Evolutionary conservation across 768 basidiomycete genomes (phyloP).

Genomic region (Russula griseocarnosa): DNA sequence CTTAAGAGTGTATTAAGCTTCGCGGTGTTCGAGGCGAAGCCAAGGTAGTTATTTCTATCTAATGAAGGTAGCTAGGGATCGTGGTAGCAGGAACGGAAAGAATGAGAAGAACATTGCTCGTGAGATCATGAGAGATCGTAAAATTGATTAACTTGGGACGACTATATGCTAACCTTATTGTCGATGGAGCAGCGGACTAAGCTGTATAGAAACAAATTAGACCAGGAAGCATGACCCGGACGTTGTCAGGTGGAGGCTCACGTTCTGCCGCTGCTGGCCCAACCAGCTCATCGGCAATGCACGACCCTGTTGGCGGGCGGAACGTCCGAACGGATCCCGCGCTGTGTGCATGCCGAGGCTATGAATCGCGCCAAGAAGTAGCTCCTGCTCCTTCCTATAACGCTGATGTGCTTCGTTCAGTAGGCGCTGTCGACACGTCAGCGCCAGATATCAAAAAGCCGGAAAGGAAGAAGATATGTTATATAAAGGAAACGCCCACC

Average conservation of each 20-base stretch:
- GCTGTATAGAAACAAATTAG: conserved; percentile 5
- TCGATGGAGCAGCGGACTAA: conserved; percentile 24
- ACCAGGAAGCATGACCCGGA: neutral
- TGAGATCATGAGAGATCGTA: neutral
- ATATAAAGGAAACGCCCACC: conserved; percentile 10
- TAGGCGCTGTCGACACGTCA: conserved; percentile 14
- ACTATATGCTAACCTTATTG: neutral
- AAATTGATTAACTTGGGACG: neutral
- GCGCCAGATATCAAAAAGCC: neutral
- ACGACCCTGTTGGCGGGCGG: conserved; percentile 17
- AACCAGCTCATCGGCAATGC: conserved; percentile 25
- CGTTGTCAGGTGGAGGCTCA: conserved; percentile 5
- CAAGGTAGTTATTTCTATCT: neutral
- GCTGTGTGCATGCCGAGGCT: conserved; percentile 19
- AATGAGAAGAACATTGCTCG: neutral
- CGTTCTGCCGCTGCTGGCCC: conserved; percentile 29
- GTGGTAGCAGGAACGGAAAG: neutral
- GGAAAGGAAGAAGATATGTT: conserved; percentile 28
- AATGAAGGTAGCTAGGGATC: neutral
- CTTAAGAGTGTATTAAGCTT: neutral
- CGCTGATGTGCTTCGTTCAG: conserved; percentile 25
- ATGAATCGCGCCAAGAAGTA: conserved; percentile 26
- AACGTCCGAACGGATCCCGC: conserved; percentile 24
- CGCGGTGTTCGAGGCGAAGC: neutral
- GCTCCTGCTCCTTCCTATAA: conserved; percentile 28